These are phyloP conservation scores for Apiospora rasikravindrae DNA, from an alignment of 2,329 filamentous ascomycete genomes.

Conservation along the genomic window DNA sequence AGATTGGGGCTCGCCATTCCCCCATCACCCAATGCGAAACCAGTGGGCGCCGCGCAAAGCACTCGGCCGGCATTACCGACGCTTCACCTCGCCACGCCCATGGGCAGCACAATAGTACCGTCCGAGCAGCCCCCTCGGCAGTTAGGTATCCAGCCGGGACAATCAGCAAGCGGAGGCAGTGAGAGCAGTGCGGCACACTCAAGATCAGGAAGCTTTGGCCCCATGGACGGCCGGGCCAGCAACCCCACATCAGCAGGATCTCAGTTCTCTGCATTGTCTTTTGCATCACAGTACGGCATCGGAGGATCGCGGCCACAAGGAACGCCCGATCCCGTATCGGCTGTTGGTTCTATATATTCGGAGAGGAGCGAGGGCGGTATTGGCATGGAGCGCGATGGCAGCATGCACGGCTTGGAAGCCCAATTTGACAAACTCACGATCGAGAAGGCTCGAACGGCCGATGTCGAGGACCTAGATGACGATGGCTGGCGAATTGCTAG, in stretches of 20 bases:
- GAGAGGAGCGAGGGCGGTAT: constrained; percentile 77
- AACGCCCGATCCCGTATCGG: constrained; percentile 84
- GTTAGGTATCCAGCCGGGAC: constrained; percentile 60
- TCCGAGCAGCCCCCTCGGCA: constrained; percentile 66
- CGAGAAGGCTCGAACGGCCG: constrained; percentile 81
- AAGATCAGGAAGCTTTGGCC: constrained; percentile 82
- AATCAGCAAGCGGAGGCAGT: constrained; percentile 76
- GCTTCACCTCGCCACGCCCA: constrained; percentile 84
- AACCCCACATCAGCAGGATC: constrained; percentile 88
- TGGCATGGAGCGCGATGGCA: constrained; percentile 83
- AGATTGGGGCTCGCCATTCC: constrained; percentile 90
- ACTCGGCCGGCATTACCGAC: constrained; percentile 74
- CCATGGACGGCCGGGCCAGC: constrained; percentile 75
- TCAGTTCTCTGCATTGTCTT: constrained; percentile 81
- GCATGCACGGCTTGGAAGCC: constrained; percentile 75
- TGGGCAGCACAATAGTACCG: constrained; percentile 77
- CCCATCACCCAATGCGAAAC: constrained; percentile 80
- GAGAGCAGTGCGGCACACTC: constrained; percentile 82
- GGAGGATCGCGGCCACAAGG: constrained; percentile 69
- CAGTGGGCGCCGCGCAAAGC: constrained; percentile 62
- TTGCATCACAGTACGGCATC: constrained; percentile 75
- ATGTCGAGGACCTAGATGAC: constrained; percentile 94
- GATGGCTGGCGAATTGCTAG: constrained; percentile 95
- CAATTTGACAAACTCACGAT: constrained; percentile 77
- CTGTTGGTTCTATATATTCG: constrained; percentile 84